Evolutionary conservation across 2,329 filamentous ascomycete genomes (phyloP).

Genomic region (Colletotrichum sp.): DNA sequence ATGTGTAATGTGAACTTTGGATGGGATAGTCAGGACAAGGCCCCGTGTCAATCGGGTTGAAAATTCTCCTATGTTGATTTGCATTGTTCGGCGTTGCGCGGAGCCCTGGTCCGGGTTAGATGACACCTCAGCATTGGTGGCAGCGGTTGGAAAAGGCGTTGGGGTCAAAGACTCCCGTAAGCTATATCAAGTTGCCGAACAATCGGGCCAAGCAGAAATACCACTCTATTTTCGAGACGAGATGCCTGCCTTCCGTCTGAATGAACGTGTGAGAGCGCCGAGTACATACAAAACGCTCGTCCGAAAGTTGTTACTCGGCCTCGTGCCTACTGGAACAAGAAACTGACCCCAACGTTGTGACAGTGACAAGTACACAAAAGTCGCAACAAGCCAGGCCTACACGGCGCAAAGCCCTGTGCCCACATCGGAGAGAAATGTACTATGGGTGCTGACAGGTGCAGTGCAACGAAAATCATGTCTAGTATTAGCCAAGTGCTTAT

Average conservation of each 20-base stretch:
- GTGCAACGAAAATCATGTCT: not conserved
- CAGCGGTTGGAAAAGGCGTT: not conserved
- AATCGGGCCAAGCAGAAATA: not conserved
- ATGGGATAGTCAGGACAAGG: not conserved
- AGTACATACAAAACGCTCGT: not conserved
- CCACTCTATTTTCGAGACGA: not conserved
- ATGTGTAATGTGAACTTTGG: not conserved
- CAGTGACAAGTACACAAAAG: not conserved
- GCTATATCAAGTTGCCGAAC: not conserved
- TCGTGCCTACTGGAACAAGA: not conserved
- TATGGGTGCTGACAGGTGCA: not conserved
- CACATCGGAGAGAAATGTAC: too few relatives aligned
- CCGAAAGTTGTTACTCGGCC: not conserved
- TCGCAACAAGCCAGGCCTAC: not conserved
- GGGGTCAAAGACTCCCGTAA: not conserved
- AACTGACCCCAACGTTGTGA: not conserved
- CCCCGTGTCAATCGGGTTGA: not conserved
- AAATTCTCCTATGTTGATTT: not conserved
- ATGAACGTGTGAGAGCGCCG: not conserved
- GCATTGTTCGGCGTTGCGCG: conserved; percentile 2
- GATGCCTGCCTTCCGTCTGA: not conserved
- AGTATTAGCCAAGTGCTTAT: not conserved
- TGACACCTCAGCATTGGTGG: not conserved
- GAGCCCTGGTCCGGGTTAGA: not conserved
- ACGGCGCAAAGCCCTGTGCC: not conserved